Conservation (phyloP, 2,329 filamentous ascomycete species). For the Xylariaceae sp. region DNA sequence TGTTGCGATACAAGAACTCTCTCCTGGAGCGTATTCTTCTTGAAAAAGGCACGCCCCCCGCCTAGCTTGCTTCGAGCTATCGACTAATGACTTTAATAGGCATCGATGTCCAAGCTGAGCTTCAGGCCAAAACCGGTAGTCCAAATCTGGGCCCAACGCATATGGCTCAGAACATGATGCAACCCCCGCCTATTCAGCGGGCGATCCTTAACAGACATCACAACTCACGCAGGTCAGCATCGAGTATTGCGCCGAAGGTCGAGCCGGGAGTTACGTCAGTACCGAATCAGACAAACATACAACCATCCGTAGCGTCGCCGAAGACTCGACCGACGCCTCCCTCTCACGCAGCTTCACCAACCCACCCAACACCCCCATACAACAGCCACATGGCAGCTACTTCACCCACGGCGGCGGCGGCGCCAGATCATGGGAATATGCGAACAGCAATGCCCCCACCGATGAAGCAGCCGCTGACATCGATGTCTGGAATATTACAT, state of each 20-base stretch:
- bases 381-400: constrained; percentile 46
- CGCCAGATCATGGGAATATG: constrained; percentile 57
- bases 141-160: constrained; percentile 76
- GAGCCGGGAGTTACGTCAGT: constrained; percentile 59
- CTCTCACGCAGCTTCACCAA: constrained; percentile 71
- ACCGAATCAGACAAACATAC: constrained; percentile 52
- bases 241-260: constrained; percentile 77
- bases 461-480: constrained; percentile 50
- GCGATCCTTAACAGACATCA: constrained; percentile 80
- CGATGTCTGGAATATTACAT: constrained; percentile 46
- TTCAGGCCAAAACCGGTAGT: constrained; percentile 90
- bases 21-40: constrained; percentile 92
- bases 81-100: constrained; percentile 56
- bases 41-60: constrained; percentile 72
- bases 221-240: constrained; percentile 72
- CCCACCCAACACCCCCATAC: constrained; percentile 54
- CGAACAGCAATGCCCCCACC: constrained; percentile 47
- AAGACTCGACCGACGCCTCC: constrained; percentile 83
- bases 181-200: constrained; percentile 78
- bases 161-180: constrained; percentile 71
- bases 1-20: constrained; percentile 99
- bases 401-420: constrained; percentile 53
- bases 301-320: constrained; percentile 67
- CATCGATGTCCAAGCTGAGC: constrained; percentile 95
- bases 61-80: background rate